Percentiles rank a stretch among this genome's conserved stretches.
Conservation (phyloP, 805 yeast genomes). For the Starmera dryadoides region DNA sequence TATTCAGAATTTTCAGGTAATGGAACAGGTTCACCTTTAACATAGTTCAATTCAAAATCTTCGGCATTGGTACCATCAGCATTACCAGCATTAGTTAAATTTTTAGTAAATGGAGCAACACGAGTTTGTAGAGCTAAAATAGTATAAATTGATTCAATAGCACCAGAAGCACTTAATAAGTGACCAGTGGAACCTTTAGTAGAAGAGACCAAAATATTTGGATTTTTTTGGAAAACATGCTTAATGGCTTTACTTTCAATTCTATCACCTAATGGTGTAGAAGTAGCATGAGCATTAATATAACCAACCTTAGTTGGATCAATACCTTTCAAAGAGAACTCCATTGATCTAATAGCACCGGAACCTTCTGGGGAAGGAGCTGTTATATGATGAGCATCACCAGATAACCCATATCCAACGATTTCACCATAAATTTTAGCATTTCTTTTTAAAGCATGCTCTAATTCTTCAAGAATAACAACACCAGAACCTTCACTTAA, state of each 20-base stretch:
- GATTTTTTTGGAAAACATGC: conserved; percentile 35
- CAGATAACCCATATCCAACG: conserved; percentile 82
- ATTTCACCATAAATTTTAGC: conserved; percentile 73
- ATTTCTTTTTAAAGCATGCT: conserved; percentile 64
- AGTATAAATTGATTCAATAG: conserved; percentile 84
- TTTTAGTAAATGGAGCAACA: conserved; percentile 73
- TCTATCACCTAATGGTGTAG: conserved; percentile 81
- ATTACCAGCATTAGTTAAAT: conserved; percentile 48
- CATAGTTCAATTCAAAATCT: conserved; percentile 46
- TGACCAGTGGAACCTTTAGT: conserved; percentile 94
- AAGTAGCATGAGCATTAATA: conserved; percentile 95
- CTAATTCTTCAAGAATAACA: conserved; percentile 65
- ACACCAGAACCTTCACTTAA: conserved; percentile 91
- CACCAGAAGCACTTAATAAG: conserved; percentile 91
- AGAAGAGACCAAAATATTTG: conserved; percentile 54
- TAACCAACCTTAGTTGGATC: conserved; percentile 52
- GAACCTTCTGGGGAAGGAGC: conserved; percentile 79
- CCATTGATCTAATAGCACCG: conserved; percentile 84
- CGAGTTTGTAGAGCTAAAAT: conserved; percentile 53
- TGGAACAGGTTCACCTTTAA: conserved; percentile 38
- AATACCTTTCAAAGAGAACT: conserved; percentile 53
- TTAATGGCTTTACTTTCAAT: conserved; percentile 79
- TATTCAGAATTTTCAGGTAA: conserved; percentile 34
- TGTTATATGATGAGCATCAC: conserved; percentile 91
- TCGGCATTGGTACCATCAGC: conserved; percentile 35